Conservation (phyloP, 768 basidiomycete genomes). For the Steccherinum ochraceum region DNA sequence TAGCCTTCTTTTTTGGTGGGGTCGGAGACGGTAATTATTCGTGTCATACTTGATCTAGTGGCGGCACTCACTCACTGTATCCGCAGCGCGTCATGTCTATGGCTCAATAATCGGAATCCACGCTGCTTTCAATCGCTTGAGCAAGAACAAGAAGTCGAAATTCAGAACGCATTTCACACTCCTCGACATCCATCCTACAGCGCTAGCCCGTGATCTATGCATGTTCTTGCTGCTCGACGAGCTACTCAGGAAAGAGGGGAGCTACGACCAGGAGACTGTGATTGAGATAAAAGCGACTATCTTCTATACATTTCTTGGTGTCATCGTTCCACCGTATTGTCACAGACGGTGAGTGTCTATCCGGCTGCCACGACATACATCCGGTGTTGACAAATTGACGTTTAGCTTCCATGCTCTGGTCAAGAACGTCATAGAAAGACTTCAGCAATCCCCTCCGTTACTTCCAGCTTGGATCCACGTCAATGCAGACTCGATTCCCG, state of each 20-base stretch:
- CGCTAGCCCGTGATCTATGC: slow-evolving; percentile 13
- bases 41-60: too few species aligned
- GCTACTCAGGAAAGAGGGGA: slow-evolving; percentile 4
- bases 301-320: neutral
- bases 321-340: slow-evolving; percentile 3
- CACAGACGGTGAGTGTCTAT: neutral
- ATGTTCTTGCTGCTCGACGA: slow-evolving; percentile 11
- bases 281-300: slow-evolving; percentile 6
- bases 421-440: neutral
- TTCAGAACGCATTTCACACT: slow-evolving; percentile 12
- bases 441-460: neutral
- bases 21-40: slow-evolving; percentile 14
- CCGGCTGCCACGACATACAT: too few species aligned
- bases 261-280: neutral
- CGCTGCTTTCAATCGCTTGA: slow-evolving; percentile 3
- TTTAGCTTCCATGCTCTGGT: neutral
- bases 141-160: neutral
- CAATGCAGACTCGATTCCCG: neutral
- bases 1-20: slow-evolving; percentile 14
- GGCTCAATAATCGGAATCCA: slow-evolving; percentile 8
- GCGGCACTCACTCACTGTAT: too few species aligned
- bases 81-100: slow-evolving; percentile 9
- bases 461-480: slow-evolving; percentile 13
- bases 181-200: slow-evolving; percentile 13
- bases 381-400: too few species aligned